Percentiles rank a stretch among this genome's conserved stretches.
Conservation (phyloP, 139 green algal species). For the Yamagishiella unicocca region DNA sequence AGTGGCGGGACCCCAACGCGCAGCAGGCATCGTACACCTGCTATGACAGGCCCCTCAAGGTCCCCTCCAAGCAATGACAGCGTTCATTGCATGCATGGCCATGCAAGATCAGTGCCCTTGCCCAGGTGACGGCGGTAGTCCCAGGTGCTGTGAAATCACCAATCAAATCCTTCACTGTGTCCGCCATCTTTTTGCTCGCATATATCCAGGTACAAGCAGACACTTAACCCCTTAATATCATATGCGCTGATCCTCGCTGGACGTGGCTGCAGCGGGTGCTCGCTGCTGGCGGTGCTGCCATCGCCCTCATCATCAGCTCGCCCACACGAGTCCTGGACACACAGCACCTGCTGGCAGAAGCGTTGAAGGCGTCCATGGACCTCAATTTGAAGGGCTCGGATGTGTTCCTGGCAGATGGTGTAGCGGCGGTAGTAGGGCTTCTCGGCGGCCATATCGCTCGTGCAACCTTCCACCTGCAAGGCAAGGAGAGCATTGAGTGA, state of each 20-base stretch:
- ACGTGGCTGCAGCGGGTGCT: neutral
- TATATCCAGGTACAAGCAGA: neutral
- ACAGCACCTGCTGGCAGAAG: neutral
- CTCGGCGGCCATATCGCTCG: neutral
- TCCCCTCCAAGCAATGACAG: too few relatives aligned
- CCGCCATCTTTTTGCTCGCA: neutral
- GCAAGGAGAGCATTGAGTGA: too few relatives aligned
- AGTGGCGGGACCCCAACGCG: too few relatives aligned
- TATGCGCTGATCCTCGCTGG: neutral
- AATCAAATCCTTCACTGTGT: neutral
- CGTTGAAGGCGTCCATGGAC: neutral
- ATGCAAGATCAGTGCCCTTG: too few relatives aligned
- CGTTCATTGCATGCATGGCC: too few relatives aligned
- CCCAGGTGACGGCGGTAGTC: too few relatives aligned
- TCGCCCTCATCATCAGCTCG: neutral
- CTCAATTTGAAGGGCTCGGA: neutral
- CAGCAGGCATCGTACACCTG: too few relatives aligned
- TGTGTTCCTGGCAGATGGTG: neutral
- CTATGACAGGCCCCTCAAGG: too few relatives aligned
- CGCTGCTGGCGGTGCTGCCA: too few relatives aligned
- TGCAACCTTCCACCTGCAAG: neutral
- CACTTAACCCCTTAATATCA: neutral
- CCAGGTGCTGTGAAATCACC: too few relatives aligned
- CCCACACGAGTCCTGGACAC: neutral
- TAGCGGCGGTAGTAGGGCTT: slow-evolving; percentile 6